A percentile compares a stretch with the other conserved stretches of the same genome.
Evolutionary conservation across 192 early-diverging fungal genomes (phyloP).

Genomic region (Coemansia sp.): DNA sequence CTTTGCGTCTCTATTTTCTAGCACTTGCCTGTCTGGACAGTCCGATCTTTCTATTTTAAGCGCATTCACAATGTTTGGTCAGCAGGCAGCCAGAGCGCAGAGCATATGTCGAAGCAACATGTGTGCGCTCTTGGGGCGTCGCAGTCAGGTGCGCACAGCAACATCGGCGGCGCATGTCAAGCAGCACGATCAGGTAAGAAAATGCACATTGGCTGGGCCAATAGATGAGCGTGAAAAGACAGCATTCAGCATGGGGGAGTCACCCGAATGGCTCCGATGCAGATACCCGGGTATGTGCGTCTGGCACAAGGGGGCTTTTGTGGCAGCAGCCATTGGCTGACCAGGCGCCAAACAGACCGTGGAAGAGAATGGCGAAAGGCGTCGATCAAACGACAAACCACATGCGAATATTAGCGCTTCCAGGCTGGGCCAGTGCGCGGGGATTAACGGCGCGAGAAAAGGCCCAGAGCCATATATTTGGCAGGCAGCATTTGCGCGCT

Average conservation of each 20-base stretch:
- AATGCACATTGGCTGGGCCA: neutral
- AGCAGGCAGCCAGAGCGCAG: neutral
- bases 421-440: constrained; percentile 4
- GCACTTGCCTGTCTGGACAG: neutral
- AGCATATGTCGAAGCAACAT: neutral
- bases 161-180: neutral
- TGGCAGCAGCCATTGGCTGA: neutral
- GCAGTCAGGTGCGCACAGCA: neutral
- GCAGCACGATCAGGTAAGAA: constrained; percentile 5
- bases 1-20: neutral
- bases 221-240: neutral
- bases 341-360: neutral
- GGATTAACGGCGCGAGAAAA: constrained; percentile 4
- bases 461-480: too few species aligned
- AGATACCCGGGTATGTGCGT: neutral
- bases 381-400: neutral
- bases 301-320: neutral
- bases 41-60: neutral
- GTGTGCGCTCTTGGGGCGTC: neutral
- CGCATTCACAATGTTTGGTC: constrained; percentile 2
- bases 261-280: constrained; percentile 9
- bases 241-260: neutral
- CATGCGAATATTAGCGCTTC: neutral
- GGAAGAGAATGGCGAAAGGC: neutral
- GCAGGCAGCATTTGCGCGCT: neutral